Evolutionary conservation across 2,329 filamentous ascomycete genomes (phyloP), one percentile per base, ranked within the genome.

Genomic region (Beauveria rudraprayagi): DNA sequence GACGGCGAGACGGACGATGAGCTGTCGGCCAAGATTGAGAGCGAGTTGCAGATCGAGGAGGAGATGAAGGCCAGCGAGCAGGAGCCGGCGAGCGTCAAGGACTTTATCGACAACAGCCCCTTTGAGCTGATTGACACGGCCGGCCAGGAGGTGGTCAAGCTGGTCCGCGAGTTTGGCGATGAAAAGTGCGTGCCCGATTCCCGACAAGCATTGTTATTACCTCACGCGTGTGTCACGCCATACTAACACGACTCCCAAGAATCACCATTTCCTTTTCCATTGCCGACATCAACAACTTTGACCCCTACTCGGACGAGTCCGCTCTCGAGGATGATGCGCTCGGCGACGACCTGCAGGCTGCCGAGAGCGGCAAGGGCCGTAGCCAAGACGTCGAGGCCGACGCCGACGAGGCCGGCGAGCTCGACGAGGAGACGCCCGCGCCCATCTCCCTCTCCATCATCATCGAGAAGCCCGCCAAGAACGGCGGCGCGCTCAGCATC

Each of bases 71-170:
- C 87, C 66, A 81, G 84, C 64, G 85, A 90, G 70, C 83, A 89
- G 66, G 77, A 89, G 66, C 88, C 91, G 46, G 82, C 86, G 65
- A 90, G 87, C 73, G 84, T 97, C 74, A 88, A 91, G 77, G 90
- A 94, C 73, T 97, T 95, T 76, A 77, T 97, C 53, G 86, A 93
- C 71, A 93, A 91, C 78, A 87, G 88, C 71, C 83, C 88, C 46
- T 99, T 92, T 76, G 82, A 93, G 81, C 82, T 94, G 64, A 80
- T 90, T 70, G 94, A 99, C 75, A 85, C 82, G 37, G 81, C 88
- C 30, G 94, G 94, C 64, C 84, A 91, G 75, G 90, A 97, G 78
- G 91, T 96, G 68, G 90, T 99, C 67, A 82, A 89, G 70, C 82
- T 99, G 66, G 89, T 86, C 63, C 89, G 92, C 70, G 88, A 84